Evolutionary conservation across 441 rosid genomes (phyloP), one percentile per base, ranked within the genome.

Genomic region (Arabidopsis hybrid): DNA sequence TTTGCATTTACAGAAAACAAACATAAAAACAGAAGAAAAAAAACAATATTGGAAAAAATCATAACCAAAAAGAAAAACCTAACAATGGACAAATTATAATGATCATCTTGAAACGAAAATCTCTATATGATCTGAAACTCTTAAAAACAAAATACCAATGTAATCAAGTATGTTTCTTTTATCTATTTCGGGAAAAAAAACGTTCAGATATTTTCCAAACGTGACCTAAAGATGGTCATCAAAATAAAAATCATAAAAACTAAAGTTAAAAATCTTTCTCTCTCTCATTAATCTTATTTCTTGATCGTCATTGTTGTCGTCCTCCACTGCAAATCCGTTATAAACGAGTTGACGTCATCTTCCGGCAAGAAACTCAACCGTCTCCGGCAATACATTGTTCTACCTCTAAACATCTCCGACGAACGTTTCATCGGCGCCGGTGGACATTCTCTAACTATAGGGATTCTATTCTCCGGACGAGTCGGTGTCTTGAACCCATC

Each of bases 401-500:
- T 52, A 72, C 32, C 65, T 60, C 65, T 61, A 1, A 17, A 13
- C 65, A 45, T 59, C 64, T 17, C 46, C 53, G 53, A 62, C 3
- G 65, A 45, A 55, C 56, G 14, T 67, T 18, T 77, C 76, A 2
- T 72, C 4, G 78, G 81, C 10, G 74, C 74, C 60, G 66, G 65
- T 40, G 81, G 81, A 8, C 81, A 78, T 72, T 78, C 60, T 67
- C 21, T 78, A 4, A 72, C 34, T 60, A 3, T 16, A 45, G 65
- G 74, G 53, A 78, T 72, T 67, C 40, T 78, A 67, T 78, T 78
- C 60, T 78, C 81, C 11, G 42, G 66, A 17, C 74, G 65, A 35
- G 81, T 78, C 29, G 81, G 81, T 11, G 81, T 61, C 56, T 55
- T 78, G 16, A 67, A 78, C 29, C 77, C 73, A 6, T 72, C 80